Conservation (phyloP, 23 red algal species). For the Gracilariopsis chorda region DNA sequence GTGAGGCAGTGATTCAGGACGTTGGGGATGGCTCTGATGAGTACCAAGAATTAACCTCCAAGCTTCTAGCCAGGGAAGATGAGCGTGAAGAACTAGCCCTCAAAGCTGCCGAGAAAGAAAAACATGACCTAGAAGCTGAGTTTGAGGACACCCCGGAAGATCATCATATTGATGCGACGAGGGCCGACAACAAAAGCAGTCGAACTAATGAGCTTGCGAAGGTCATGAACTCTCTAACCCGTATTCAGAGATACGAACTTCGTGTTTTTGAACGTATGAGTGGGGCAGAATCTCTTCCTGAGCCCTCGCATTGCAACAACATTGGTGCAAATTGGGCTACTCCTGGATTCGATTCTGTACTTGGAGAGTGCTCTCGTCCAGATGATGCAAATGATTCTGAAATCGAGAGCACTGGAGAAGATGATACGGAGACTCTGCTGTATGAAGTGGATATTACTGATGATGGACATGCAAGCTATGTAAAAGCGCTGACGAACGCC, state of each 20-base stretch:
- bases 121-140: constrained; percentile 12
- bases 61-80: constrained; percentile 40
- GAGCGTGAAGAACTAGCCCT: constrained; percentile 28
- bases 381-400: neutral
- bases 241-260: constrained; percentile 54
- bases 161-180: neutral
- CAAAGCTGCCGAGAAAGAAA: constrained; percentile 20
- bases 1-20: neutral
- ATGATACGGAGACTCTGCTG: constrained; percentile 15
- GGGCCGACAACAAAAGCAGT: neutral
- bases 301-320: neutral
- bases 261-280: constrained; percentile 35
- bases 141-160: constrained; percentile 4
- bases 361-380: neutral
- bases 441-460: constrained; percentile 60
- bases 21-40: neutral
- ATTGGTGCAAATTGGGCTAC: neutral
- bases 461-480: constrained; percentile 28
- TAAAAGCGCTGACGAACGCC: constrained; percentile 71
- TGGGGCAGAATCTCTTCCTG: neutral
- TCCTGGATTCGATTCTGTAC: neutral
- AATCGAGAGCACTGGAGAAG: neutral
- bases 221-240: constrained; percentile 17
- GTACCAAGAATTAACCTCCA: constrained; percentile 26
- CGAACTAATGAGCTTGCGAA: neutral